Percentiles rank a stretch among this genome's conserved stretches.
Evolutionary conservation across 306 rosid species (phyloP).

Genomic region (Quercus glauca): DNA sequence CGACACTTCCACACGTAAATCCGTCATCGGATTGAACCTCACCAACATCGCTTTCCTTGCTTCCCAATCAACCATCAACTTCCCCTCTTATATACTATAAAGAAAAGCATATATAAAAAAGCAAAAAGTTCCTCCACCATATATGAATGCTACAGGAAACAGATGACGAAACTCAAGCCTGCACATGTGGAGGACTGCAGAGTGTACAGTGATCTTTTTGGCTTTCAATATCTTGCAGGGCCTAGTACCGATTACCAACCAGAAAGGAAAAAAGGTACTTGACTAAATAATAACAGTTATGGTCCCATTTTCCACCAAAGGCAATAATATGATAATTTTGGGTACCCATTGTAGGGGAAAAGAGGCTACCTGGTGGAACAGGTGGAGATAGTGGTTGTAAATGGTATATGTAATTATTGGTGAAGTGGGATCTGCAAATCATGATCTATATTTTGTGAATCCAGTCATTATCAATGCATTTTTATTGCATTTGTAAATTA

Average conservation of each 20-base stretch:
- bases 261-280: constrained; percentile 43
- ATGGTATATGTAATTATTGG: constrained; percentile 12
- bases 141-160: constrained; percentile 20
- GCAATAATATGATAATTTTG: constrained; percentile 38
- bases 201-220: constrained; percentile 39
- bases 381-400: constrained; percentile 43
- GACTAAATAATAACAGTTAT: constrained; percentile 35
- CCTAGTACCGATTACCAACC: constrained; percentile 40
- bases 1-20: constrained; percentile 52
- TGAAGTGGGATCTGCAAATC: constrained; percentile 34
- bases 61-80: constrained; percentile 36
- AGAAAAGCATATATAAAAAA: constrained; percentile 5
- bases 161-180: constrained; percentile 19
- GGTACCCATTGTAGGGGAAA: constrained; percentile 33
- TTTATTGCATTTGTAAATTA: constrained; percentile 24
- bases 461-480: constrained; percentile 37
- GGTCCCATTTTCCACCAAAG: constrained; percentile 58
- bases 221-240: constrained; percentile 21
- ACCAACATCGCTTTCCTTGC: constrained; percentile 93
- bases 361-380: constrained; percentile 52
- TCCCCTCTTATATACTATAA: constrained; percentile 2
- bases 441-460: constrained; percentile 22
- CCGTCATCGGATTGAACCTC: constrained; percentile 99
- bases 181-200: constrained; percentile 7
- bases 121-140: constrained; percentile 21